Percentiles rank a stretch among this genome's conserved stretches.
These are phyloP conservation scores for Diplodia intermedia DNA, from an alignment of 2,329 filamentous ascomycete species.

Conservation along the genomic window DNA sequence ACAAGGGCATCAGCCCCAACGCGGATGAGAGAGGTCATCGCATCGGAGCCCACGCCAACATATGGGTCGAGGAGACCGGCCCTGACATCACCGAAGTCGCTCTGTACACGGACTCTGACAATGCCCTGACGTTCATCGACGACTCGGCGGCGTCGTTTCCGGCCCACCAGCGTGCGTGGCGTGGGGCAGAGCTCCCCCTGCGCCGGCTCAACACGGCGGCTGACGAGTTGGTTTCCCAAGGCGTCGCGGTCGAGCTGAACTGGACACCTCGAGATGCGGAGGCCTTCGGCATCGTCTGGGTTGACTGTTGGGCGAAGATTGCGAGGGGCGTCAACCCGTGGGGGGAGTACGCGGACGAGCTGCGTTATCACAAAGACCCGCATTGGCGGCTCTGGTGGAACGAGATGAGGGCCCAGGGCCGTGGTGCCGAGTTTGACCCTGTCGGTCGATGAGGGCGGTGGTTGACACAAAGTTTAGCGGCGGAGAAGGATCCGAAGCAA, in stretches of 20 bases:
- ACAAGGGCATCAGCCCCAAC: not conserved
- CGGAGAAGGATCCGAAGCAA: not conserved
- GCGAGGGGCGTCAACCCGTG: not conserved
- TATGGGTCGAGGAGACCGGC: not conserved
- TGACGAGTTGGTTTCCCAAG: not conserved
- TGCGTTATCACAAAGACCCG: accelerated
- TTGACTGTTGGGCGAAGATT: not conserved
- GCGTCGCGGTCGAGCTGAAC: not conserved
- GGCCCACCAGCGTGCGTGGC: accelerated
- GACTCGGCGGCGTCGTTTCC: not conserved
- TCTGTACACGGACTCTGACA: not conserved
- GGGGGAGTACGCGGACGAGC: not conserved
- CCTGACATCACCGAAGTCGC: not conserved
- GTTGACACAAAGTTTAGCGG: slow-evolving; percentile 18
- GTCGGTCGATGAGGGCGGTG: not conserved
- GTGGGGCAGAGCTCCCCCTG: not conserved
- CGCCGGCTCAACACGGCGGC: not conserved
- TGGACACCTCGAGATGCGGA: not conserved
- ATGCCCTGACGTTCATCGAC: not conserved
- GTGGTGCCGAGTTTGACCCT: not conserved
- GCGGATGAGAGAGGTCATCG: not conserved
- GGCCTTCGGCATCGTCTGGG: not conserved
- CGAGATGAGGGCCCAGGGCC: not conserved
- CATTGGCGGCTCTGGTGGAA: not conserved
- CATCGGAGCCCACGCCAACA: not conserved